Evolutionary conservation across 257 asterid genomes (phyloP).

Genomic region (Gynochthodes officinalis): DNA sequence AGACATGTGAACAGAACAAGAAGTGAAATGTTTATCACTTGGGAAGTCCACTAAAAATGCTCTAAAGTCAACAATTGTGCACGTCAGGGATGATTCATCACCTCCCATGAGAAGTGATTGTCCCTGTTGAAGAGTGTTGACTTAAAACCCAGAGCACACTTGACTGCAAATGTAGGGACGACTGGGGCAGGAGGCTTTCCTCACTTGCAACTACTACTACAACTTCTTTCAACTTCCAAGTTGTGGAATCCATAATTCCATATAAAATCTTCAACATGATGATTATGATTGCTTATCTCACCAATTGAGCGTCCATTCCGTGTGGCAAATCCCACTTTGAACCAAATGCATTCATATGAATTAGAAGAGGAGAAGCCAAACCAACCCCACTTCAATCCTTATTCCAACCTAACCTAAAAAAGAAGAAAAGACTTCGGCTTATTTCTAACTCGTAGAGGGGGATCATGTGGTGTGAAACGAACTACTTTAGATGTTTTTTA

Average conservation of each 20-base stretch:
- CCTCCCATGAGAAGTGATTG: neutral
- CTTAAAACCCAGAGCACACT: neutral
- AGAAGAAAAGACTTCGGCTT: neutral
- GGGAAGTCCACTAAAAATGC: slow-evolving; percentile 14
- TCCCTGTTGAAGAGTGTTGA: slow-evolving; percentile 6
- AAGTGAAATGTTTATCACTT: neutral
- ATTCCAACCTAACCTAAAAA: neutral
- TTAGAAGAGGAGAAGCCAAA: neutral
- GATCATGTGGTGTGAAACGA: too few species aligned
- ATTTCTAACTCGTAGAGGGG: too few species aligned
- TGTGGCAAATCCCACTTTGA: neutral
- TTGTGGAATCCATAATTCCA: neutral
- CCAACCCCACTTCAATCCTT: neutral
- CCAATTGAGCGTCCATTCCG: neutral
- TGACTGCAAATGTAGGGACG: neutral
- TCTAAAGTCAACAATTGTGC: slow-evolving; percentile 5
- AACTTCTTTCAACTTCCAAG: neutral
- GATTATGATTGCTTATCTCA: slow-evolving; percentile 1
- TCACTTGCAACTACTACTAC: neutral
- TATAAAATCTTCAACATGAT: neutral
- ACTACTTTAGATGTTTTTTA: too few species aligned
- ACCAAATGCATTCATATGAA: neutral
- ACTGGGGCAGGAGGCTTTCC: neutral
- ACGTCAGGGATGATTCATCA: neutral
- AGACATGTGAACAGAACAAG: neutral